Evolutionary conservation across 2,329 filamentous ascomycete species (phyloP).

Genomic region (Pestalotiopsis sp.): DNA sequence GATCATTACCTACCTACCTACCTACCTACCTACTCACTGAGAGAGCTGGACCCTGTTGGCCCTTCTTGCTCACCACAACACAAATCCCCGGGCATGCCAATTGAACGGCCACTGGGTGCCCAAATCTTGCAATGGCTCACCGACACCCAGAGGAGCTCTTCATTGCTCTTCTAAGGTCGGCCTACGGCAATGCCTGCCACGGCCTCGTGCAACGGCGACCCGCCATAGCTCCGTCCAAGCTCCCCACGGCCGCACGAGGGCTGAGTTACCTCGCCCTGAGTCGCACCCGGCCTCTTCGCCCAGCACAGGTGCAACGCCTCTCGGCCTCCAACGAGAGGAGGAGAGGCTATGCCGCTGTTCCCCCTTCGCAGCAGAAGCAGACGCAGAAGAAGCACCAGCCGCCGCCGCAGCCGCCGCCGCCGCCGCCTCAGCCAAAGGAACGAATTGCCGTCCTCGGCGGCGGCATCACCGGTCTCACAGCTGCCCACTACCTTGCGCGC

Average conservation of each 20-base stretch:
- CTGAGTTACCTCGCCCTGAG: slow-evolving; percentile 7
- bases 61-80: neutral
- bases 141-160: slow-evolving; percentile 29
- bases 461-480: slow-evolving; percentile 80
- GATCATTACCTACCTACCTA: neutral
- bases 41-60: neutral
- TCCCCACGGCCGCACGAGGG: slow-evolving; percentile 10
- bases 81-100: slow-evolving; percentile 11
- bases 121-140: slow-evolving; percentile 27
- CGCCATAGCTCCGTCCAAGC: slow-evolving; percentile 14
- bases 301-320: slow-evolving; percentile 9
- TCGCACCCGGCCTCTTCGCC: slow-evolving; percentile 11
- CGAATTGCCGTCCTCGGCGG: slow-evolving; percentile 74
- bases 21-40: neutral
- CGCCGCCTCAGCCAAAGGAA: slow-evolving; percentile 21
- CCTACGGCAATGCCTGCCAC: slow-evolving; percentile 26
- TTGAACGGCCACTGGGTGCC: slow-evolving; percentile 14
- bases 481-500: slow-evolving; percentile 75
- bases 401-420: slow-evolving; percentile 13
- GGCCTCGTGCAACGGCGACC: slow-evolving; percentile 17
- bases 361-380: neutral
- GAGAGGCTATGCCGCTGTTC: slow-evolving; percentile 21
- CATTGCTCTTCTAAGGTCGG: slow-evolving; percentile 27
- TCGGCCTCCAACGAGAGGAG: slow-evolving; percentile 10
- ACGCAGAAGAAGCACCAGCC: neutral